Evolutionary conservation across 352 stramenopile species (phyloP).

Genomic region (Pythium sukuiense): DNA sequence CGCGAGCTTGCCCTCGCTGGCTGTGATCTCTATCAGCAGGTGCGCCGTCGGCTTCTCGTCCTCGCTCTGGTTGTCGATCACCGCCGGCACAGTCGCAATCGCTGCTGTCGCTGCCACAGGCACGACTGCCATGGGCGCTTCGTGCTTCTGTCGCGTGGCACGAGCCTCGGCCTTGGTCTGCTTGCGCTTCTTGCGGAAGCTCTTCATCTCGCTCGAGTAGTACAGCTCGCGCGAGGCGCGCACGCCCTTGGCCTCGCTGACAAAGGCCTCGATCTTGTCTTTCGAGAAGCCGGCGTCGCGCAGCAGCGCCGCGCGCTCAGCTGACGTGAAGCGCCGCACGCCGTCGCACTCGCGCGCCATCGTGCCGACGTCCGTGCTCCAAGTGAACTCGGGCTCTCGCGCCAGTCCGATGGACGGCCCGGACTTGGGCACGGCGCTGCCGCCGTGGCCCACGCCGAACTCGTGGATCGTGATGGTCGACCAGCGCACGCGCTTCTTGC

Average conservation of each 20-base stretch:
- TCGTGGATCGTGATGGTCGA: conserved; percentile 32
- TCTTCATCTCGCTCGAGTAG: conserved; percentile 26
- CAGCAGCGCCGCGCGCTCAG: conserved; percentile 23
- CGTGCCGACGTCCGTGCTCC: conserved; percentile 26
- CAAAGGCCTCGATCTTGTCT: conserved; percentile 17
- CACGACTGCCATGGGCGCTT: neutral
- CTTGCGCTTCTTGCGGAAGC: conserved; percentile 26
- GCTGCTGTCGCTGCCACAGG: neutral
- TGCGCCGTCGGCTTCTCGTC: conserved; percentile 5
- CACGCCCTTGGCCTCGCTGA: conserved; percentile 18
- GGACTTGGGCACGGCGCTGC: conserved; percentile 27
- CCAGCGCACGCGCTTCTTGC: conserved; percentile 28
- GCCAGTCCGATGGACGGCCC: conserved; percentile 29
- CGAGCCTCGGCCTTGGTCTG: conserved; percentile 15
- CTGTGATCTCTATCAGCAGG: conserved; percentile 12
- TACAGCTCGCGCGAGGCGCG: conserved; percentile 25
- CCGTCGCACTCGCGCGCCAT: conserved; percentile 27
- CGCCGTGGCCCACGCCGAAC: conserved; percentile 26
- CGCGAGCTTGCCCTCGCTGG: neutral
- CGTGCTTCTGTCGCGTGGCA: neutral
- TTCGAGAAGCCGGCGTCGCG: conserved; percentile 15
- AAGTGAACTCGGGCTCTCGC: conserved; percentile 27
- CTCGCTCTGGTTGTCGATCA: neutral
- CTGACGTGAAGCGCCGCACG: conserved; percentile 24
- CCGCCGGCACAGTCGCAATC: neutral